phyloP scores from a whole-genome alignment of 1,139 yeast species.

The Diutina mesorugosa region DNA sequence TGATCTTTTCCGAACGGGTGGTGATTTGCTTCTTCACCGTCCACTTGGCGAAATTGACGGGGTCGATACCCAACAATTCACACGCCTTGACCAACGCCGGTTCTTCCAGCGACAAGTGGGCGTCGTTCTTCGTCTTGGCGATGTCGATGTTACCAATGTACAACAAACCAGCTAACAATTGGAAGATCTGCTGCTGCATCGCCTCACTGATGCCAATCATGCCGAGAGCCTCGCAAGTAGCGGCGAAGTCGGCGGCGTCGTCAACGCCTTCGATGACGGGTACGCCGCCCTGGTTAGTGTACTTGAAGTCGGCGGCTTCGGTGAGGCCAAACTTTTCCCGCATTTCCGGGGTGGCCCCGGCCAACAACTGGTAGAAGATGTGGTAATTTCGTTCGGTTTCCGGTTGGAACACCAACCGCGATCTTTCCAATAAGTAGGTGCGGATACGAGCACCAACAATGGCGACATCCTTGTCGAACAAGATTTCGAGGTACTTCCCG shows the following conservation, averaged over 20 bases:
- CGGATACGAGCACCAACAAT: slow-evolving; percentile 92
- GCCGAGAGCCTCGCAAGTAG: slow-evolving; percentile 62
- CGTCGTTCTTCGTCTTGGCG: slow-evolving; percentile 76
- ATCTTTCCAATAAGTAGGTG: slow-evolving; percentile 85
- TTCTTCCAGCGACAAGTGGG: slow-evolving; percentile 73
- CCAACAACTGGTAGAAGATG: slow-evolving; percentile 81
- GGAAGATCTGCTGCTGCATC: slow-evolving; percentile 60
- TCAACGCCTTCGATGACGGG: slow-evolving; percentile 66
- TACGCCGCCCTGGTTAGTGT: slow-evolving; percentile 84
- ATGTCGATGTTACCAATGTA: slow-evolving; percentile 91
- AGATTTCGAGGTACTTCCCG: slow-evolving; percentile 89
- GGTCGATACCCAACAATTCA: slow-evolving; percentile 72
- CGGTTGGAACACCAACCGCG: slow-evolving; percentile 92
- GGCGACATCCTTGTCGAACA: slow-evolving; percentile 59
- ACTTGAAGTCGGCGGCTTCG: slow-evolving; percentile 56
- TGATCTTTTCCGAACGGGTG: slow-evolving; percentile 88
- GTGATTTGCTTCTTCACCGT: slow-evolving; percentile 82
- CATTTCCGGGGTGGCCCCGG: slow-evolving; percentile 57
- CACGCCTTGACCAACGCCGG: slow-evolving; percentile 77
- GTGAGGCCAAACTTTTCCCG: slow-evolving; percentile 50
- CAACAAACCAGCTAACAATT: slow-evolving; percentile 74
- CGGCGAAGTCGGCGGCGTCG: slow-evolving; percentile 64
- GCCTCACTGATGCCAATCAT: slow-evolving; percentile 61
- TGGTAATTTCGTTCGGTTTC: slow-evolving; percentile 83
- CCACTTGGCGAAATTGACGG: slow-evolving; percentile 76